Evolutionary conservation across 2,329 filamentous ascomycete genomes (phyloP), one percentile per base, ranked within the genome.

Genomic region (Paecilomyces variotii): DNA sequence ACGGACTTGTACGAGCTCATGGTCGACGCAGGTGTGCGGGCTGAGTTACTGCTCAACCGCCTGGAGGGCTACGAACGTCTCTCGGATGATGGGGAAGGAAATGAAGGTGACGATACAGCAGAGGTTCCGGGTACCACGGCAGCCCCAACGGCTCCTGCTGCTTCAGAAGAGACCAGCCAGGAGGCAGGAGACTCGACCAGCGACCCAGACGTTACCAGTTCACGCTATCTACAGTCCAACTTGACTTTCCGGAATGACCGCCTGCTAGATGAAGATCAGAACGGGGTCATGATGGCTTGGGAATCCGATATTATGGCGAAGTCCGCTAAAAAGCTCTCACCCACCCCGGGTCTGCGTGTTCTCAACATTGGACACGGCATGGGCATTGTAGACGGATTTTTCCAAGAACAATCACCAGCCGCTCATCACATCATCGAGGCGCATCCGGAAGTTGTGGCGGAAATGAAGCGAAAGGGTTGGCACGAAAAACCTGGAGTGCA

Each of bases 211-310:
- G 84, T 88, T 60, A 86, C 83, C 54, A 88, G 83, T 66, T 81
- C 84, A 53, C 81, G 84, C 49, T 92, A 91, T 69, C 83, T 93
- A 53, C 80, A 83, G 54, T 88, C 87, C 0, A 77, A 80, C 27
- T 78, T 91, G 25, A 86, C 82, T 12, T 88, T 89, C 73, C 80
- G 82, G 54, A 78, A 82, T 59, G 82, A 82, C 62, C 87, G 87
- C 60, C 82, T 94, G 2, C 81, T 94, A 5, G 90, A 94, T 69
- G 80, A 84, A 2, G 84, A 86, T 63, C 82, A 85, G 61, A 96
- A 96, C 71, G 90, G 89, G 56, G 89, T 96, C 53, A 96, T 96
- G 91, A 96, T 96, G 91, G 83, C 87, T 45, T 96, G 91, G 91
- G 91, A 96, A 74, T 88, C 87, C 1, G 84, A 87, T 63, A 94